These are phyloP conservation scores for Kazachstania kunashirensis DNA, from an alignment of 805 yeast genomes.

Conservation along the genomic window DNA sequence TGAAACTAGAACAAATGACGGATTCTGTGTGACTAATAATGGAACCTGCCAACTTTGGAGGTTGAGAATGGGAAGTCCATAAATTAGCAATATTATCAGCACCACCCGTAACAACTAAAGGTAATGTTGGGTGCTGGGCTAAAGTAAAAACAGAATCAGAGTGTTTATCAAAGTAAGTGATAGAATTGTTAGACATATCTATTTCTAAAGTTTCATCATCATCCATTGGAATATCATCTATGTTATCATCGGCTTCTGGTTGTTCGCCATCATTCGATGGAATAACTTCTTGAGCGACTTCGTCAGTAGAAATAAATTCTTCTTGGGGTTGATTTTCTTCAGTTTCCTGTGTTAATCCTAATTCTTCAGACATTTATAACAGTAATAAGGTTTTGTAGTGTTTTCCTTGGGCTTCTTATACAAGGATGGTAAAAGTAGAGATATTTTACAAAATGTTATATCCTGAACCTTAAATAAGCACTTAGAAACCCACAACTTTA, in stretches of 20 bases:
- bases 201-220: constrained; percentile 49
- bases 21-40: constrained; percentile 80
- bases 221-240: constrained; percentile 23
- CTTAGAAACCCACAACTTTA: too few relatives aligned
- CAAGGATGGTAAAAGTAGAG: too few relatives aligned
- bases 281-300: constrained; percentile 36
- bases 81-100: constrained; percentile 84
- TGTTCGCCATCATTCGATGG: constrained; percentile 27
- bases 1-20: constrained; percentile 74
- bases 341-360: constrained; percentile 2
- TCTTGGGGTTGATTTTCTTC: constrained; percentile 20
- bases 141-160: constrained; percentile 77
- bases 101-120: constrained; percentile 86
- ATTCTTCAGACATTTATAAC: constrained; percentile 11
- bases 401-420: too few relatives aligned
- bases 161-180: constrained; percentile 82
- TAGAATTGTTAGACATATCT: constrained; percentile 83
- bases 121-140: constrained; percentile 75
- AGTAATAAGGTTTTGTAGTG: not conserved
- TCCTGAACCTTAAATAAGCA: too few relatives aligned
- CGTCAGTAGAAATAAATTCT: constrained; percentile 34
- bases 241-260: constrained; percentile 32
- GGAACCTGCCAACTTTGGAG: constrained; percentile 71
- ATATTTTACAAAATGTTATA: too few relatives aligned
- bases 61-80: constrained; percentile 87